phyloP scores from a whole-genome alignment of 1,139 yeast genomes.

The Pichia sp. region DNA sequence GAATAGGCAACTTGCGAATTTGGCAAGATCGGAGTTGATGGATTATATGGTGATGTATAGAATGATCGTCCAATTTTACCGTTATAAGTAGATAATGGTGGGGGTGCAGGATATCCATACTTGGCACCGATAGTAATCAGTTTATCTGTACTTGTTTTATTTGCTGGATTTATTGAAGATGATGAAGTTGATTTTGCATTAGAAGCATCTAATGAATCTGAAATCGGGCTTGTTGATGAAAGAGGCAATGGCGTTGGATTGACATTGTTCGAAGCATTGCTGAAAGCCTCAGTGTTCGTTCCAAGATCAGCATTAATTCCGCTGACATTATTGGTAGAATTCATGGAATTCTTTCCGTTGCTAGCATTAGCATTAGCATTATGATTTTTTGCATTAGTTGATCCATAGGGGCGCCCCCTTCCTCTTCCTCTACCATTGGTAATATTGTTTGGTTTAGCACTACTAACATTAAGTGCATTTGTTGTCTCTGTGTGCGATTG shows the following conservation, averaged over 20 bases:
- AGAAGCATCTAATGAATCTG: no score
- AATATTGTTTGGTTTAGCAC: neutral
- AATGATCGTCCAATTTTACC: conserved; percentile 28
- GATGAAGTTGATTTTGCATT: neutral
- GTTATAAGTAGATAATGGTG: conserved; percentile 14
- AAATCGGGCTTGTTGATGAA: no score
- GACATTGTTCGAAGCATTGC: neutral
- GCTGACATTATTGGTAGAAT: neutral
- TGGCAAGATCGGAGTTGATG: conserved; percentile 52
- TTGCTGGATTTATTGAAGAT: neutral
- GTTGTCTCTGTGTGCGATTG: neutral
- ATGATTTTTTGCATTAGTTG: no score
- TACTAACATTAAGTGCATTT: neutral
- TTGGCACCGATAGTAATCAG: conserved; percentile 8
- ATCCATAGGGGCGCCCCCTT: no score
- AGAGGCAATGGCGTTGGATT: neutral
- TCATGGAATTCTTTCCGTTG: neutral
- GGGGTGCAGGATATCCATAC: conserved; percentile 16
- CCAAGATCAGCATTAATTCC: neutral
- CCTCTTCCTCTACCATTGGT: neutral
- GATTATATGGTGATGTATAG: conserved; percentile 37
- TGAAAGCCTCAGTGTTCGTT: neutral
- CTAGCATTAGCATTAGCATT: neutral
- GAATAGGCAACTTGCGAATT: conserved; percentile 90
- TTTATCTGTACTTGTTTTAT: neutral